These are phyloP conservation scores for Penicillium paradoxum DNA, from an alignment of 495 filamentous ascomycete genomes.

Conservation along the genomic window DNA sequence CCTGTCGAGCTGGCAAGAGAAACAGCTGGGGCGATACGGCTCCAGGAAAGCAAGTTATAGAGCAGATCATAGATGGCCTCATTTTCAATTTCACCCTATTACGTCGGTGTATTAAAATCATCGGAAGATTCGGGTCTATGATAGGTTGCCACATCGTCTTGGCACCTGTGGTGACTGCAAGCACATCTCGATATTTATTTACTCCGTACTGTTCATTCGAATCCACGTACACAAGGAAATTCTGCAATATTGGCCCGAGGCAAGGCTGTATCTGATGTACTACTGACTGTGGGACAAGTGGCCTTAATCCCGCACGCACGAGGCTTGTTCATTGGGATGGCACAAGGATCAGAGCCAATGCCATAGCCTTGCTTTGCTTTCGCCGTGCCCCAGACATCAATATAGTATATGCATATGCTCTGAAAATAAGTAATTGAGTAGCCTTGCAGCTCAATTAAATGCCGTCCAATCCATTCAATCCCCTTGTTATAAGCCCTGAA, in stretches of 20 bases:
- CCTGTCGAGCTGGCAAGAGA: background rate
- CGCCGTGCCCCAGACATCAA: background rate
- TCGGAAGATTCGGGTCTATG: too few species aligned
- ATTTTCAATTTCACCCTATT: background rate
- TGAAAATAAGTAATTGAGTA: background rate
- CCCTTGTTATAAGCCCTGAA: background rate
- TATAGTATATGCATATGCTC: background rate
- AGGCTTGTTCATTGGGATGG: background rate
- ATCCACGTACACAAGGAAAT: too few species aligned
- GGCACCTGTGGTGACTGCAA: too few species aligned
- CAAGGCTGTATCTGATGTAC: background rate
- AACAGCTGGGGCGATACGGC: background rate
- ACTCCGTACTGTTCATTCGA: too few species aligned
- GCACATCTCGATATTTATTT: too few species aligned
- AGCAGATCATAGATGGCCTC: background rate
- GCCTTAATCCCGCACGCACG: background rate
- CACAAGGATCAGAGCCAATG: background rate
- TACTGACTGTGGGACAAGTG: background rate
- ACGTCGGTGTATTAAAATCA: background rate
- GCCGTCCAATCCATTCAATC: background rate
- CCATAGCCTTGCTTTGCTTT: background rate
- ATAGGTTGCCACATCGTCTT: too few species aligned
- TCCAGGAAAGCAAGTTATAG: slow-evolving; percentile 10
- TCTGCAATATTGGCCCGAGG: background rate
- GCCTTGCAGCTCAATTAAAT: background rate